Conservation (phyloP, 1,284 basidiomycete genomes). For the Mycosarcoma maydis region DNA sequence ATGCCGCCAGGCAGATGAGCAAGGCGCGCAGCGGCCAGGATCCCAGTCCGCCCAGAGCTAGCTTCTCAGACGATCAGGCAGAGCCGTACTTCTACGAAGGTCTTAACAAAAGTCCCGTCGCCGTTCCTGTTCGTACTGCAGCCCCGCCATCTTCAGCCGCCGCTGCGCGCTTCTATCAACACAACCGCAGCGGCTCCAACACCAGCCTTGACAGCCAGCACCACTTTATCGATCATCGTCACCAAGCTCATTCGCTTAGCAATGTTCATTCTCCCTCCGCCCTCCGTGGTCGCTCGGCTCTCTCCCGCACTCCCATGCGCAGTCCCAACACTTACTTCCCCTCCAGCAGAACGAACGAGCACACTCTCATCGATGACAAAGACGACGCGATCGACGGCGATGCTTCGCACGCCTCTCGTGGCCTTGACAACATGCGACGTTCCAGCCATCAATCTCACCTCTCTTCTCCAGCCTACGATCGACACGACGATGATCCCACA, state of each 20-base stretch:
- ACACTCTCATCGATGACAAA: conserved; percentile 40
- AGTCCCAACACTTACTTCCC: conserved; percentile 41
- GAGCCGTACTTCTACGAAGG: conserved; percentile 47
- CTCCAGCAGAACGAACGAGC: conserved; percentile 19
- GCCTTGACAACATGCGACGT: conserved; percentile 15
- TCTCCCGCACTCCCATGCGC: conserved; percentile 42
- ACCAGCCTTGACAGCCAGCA: conserved; percentile 62
- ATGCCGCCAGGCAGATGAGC: conserved; percentile 65
- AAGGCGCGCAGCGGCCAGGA: conserved; percentile 46
- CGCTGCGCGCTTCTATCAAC: conserved; percentile 61
- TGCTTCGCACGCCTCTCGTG: conserved; percentile 40
- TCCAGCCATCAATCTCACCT: conserved; percentile 27
- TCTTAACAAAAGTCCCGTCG: conserved; percentile 27
- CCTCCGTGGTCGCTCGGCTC: conserved; percentile 29
- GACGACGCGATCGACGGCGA: conserved; percentile 27
- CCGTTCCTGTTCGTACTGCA: conserved; percentile 26
- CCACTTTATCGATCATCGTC: conserved; percentile 66
- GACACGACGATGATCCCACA: conserved; percentile 13
- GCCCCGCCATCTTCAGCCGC: conserved; percentile 31
- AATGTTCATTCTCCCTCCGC: conserved; percentile 56
- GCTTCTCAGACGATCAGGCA: conserved; percentile 37
- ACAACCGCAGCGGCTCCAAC: conserved; percentile 59
- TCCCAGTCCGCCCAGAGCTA: conserved; percentile 31
- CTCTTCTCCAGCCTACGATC: conserved; percentile 7
- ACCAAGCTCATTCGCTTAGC: conserved; percentile 60